Evolutionary conservation across 2,329 filamentous ascomycete species (phyloP).

Genomic region (Penicillium sp.): DNA sequence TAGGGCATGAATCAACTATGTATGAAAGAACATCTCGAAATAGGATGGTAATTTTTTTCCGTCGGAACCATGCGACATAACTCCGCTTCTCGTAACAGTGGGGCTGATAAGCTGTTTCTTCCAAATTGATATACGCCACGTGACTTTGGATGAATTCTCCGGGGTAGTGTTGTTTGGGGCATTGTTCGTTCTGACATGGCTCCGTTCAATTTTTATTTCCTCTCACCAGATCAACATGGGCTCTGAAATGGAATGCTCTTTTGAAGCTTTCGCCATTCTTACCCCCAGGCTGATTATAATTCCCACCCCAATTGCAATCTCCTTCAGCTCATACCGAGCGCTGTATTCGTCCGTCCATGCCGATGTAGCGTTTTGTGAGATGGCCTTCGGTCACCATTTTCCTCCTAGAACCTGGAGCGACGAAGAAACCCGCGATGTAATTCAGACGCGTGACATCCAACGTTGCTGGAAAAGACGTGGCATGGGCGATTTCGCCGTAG

Average conservation of each 20-base stretch:
- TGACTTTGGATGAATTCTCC: too few relatives aligned
- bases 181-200: too few relatives aligned
- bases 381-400: slow-evolving; percentile 22
- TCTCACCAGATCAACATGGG: neutral
- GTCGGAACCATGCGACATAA: too few relatives aligned
- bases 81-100: too few relatives aligned
- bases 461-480: slow-evolving; percentile 13
- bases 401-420: slow-evolving; percentile 17
- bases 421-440: slow-evolving; percentile 14
- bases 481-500: slow-evolving; percentile 22
- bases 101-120: too few relatives aligned
- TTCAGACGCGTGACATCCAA: slow-evolving; percentile 20
- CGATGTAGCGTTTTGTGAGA: slow-evolving; percentile 18
- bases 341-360: slow-evolving; percentile 22
- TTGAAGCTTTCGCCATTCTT: slow-evolving; percentile 17
- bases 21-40: too few relatives aligned
- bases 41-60: too few relatives aligned
- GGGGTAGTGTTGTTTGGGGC: too few relatives aligned
- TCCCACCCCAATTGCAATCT: slow-evolving; percentile 21
- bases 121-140: too few relatives aligned
- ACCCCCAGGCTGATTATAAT: slow-evolving; percentile 20
- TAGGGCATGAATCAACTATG: too few relatives aligned
- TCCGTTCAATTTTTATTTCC: too few relatives aligned
- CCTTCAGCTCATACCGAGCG: slow-evolving; percentile 12
- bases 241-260: neutral